These are phyloP conservation scores for Asclepias syriaca DNA, from an alignment of 257 asterid genomes.

Conservation along the genomic window DNA sequence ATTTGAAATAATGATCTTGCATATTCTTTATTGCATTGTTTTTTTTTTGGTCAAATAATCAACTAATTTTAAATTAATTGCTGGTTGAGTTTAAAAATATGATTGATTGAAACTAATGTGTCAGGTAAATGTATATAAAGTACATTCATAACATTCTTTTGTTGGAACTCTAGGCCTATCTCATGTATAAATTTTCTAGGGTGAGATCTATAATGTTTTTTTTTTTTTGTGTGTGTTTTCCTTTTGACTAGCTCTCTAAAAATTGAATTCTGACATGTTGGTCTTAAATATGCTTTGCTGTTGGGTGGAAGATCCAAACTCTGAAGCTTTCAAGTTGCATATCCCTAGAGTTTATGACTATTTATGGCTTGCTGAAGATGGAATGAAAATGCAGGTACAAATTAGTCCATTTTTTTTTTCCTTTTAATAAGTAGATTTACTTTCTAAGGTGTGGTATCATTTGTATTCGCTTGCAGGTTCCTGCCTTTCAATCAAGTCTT, in stretches of 20 bases:
- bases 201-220: not conserved
- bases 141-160: not conserved
- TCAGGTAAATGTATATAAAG: not conserved
- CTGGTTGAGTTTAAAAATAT: not conserved
- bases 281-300: constrained; percentile 96
- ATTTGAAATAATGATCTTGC: not conserved
- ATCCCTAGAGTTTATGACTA: constrained; percentile 84
- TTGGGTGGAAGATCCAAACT: constrained; percentile 93
- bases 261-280: constrained; percentile 29
- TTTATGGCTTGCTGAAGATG: constrained; percentile 97
- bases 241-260: not conserved
- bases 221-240: not conserved
- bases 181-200: not conserved
- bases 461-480: not conserved
- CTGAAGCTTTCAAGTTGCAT: constrained; percentile 97
- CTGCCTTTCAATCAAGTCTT: not conserved
- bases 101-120: not conserved
- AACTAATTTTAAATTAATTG: not conserved
- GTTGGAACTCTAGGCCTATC: not conserved
- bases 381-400: constrained; percentile 96
- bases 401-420: constrained; percentile 1
- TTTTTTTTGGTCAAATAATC: not conserved
- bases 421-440: not conserved
- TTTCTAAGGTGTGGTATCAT: not conserved
- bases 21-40: not conserved